These are phyloP conservation scores for Trypanosoma avium DNA, from an alignment of 208 protist species.

Conservation along the genomic window DNA sequence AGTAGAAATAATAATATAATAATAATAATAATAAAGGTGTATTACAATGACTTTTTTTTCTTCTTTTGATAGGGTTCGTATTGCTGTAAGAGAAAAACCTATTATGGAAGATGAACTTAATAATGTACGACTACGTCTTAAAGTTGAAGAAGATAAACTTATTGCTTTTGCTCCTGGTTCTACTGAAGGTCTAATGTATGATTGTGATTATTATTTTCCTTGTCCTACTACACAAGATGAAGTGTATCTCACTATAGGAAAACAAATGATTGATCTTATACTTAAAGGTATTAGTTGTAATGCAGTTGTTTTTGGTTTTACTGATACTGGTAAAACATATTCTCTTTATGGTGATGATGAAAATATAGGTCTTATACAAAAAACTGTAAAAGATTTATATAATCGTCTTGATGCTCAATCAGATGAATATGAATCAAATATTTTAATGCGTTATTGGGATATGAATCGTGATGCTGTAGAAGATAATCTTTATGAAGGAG, in stretches of 20 bases:
- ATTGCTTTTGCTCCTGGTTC: slow-evolving; percentile 67
- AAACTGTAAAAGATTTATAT: slow-evolving; percentile 82
- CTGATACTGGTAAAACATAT: slow-evolving; percentile 86
- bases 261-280: slow-evolving; percentile 85
- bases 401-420: slow-evolving; percentile 50
- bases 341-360: slow-evolving; percentile 78
- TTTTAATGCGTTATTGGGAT: slow-evolving; percentile 84
- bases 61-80: slow-evolving; percentile 59
- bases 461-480: slow-evolving; percentile 78
- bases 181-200: slow-evolving; percentile 79
- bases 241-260: slow-evolving; percentile 74
- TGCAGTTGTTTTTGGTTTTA: slow-evolving; percentile 70
- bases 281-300: slow-evolving; percentile 80
- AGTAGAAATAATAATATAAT: slow-evolving; percentile 9
- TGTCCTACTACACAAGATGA: slow-evolving; percentile 71
- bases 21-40: background rate
- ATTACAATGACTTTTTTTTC: slow-evolving; percentile 11
- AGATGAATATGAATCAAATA: slow-evolving; percentile 47
- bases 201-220: slow-evolving; percentile 91
- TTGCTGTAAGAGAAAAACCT: slow-evolving; percentile 77
- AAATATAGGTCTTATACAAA: slow-evolving; percentile 81
- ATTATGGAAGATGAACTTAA: slow-evolving; percentile 63
- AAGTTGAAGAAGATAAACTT: slow-evolving; percentile 73
- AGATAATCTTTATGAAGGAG: slow-evolving; percentile 62
- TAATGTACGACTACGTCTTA: slow-evolving; percentile 56